These are phyloP conservation scores for Arbutus unedo DNA, from an alignment of 148 eudicot species.

Conservation along the genomic window DNA sequence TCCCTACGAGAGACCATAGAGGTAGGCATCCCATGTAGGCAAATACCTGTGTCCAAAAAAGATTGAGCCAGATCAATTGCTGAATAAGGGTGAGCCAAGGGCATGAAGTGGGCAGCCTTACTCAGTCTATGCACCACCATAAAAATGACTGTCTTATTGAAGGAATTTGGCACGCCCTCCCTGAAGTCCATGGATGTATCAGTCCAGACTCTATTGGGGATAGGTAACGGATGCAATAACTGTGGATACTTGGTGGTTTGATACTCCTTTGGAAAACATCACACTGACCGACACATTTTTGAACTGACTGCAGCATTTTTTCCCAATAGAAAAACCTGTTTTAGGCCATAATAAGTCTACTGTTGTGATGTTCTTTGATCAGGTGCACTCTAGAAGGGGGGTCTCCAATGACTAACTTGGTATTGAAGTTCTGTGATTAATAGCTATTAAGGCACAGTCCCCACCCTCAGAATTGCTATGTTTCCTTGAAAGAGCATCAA, in stretches of 20 bases:
- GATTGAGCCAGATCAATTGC: not conserved
- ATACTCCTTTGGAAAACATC: not conserved
- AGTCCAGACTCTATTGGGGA: not conserved
- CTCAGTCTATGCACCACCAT: conserved; percentile 7
- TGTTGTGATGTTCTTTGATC: not conserved
- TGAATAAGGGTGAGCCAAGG: not conserved
- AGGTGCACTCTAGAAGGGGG: not conserved
- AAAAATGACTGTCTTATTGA: not conserved
- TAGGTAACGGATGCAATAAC: not conserved
- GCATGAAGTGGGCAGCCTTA: not conserved
- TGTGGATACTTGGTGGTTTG: not conserved
- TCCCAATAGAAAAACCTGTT: not conserved
- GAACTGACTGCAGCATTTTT: not conserved
- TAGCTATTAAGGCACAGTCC: not conserved
- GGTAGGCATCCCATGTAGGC: not conserved
- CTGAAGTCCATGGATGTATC: conserved; percentile 6
- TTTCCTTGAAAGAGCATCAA: not conserved
- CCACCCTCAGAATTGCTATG: too few species aligned
- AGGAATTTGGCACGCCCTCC: not conserved
- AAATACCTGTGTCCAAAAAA: not conserved
- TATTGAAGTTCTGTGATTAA: not conserved
- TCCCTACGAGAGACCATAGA: not conserved
- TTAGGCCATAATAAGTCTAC: not conserved
- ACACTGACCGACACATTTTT: not conserved
- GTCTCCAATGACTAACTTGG: not conserved